A percentile compares a stretch with the other conserved stretches of the same genome.
These are phyloP conservation scores for Syncephalis fuscata DNA, from an alignment of 371 early-diverging fungal species.

Conservation along the genomic window DNA sequence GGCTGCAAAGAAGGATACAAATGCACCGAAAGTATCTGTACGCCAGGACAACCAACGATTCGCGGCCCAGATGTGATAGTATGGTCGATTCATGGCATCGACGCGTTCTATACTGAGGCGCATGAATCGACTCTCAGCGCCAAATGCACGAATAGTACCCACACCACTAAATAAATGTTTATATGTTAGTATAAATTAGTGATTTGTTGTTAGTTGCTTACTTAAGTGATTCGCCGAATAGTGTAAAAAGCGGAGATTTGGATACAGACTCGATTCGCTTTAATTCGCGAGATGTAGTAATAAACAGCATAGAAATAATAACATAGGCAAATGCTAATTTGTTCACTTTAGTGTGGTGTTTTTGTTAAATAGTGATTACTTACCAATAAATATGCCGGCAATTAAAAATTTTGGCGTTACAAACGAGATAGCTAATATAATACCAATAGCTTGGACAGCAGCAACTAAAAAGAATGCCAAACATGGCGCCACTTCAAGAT, in stretches of 20 bases:
- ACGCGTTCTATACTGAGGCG: slow-evolving; percentile 27
- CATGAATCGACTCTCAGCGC: slow-evolving; percentile 34
- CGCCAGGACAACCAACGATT: slow-evolving; percentile 74
- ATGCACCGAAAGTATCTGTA: slow-evolving; percentile 39
- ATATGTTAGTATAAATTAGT: no score
- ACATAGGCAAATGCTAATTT: slow-evolving; percentile 20
- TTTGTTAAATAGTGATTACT: no score
- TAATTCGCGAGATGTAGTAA: slow-evolving; percentile 51
- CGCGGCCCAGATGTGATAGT: slow-evolving; percentile 49
- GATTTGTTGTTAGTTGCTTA: slow-evolving; percentile 37
- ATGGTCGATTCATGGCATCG: slow-evolving; percentile 48
- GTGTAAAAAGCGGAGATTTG: slow-evolving; percentile 64
- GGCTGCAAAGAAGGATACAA: slow-evolving; percentile 37
- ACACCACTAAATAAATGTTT: slow-evolving; percentile 22
- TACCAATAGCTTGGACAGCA: slow-evolving; percentile 26
- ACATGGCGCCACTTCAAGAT: slow-evolving; percentile 32
- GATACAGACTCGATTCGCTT: slow-evolving; percentile 63
- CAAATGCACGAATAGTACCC: slow-evolving; percentile 66
- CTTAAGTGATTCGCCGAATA: slow-evolving; percentile 54
- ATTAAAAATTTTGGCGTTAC: slow-evolving; percentile 41
- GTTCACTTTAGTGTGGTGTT: slow-evolving; percentile 1
- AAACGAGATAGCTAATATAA: slow-evolving; percentile 36
- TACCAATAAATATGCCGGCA: slow-evolving; percentile 6
- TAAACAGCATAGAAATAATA: slow-evolving; percentile 34
- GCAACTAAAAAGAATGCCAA: slow-evolving; percentile 33